A percentile compares a stretch with the other conserved stretches of the same genome.
Evolutionary conservation across 73 alveolate species (phyloP).

Genomic region (Tetrahymena thermophila): DNA sequence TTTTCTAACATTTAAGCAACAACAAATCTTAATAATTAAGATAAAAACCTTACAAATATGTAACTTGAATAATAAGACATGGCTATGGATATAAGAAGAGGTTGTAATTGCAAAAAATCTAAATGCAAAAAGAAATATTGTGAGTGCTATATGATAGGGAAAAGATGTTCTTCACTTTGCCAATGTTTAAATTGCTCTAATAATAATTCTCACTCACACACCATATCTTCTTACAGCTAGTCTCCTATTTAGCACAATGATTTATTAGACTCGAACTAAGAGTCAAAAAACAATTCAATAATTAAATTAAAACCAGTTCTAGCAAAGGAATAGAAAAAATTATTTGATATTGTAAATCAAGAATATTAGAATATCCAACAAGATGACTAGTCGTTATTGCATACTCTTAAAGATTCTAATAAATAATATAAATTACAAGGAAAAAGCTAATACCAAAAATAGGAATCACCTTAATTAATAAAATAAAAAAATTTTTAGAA

Average conservation of each 20-base stretch:
- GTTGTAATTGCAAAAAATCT: not conserved
- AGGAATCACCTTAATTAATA: not conserved
- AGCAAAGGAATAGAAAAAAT: not conserved
- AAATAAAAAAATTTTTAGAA: not conserved
- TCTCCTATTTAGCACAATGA: not conserved
- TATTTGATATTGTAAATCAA: not conserved
- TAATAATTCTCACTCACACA: not conserved
- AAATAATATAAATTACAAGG: not conserved
- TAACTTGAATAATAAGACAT: not conserved
- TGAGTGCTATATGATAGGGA: not conserved
- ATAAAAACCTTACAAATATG: not conserved
- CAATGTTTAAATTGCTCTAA: not conserved
- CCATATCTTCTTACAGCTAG: not conserved
- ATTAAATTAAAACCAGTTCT: not conserved
- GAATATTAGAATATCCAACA: not conserved
- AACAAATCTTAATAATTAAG: not conserved
- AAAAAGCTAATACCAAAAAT: not conserved
- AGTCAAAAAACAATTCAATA: not conserved
- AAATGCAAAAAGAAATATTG: not conserved
- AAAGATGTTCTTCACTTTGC: not conserved
- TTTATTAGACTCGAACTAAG: not conserved
- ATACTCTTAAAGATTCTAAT: not conserved
- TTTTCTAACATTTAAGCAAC: not conserved
- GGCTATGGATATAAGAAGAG: not conserved
- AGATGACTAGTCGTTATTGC: not conserved